These are phyloP conservation scores for Lactuca saligna DNA, from an alignment of 129 eudicot species.

Conservation along the genomic window DNA sequence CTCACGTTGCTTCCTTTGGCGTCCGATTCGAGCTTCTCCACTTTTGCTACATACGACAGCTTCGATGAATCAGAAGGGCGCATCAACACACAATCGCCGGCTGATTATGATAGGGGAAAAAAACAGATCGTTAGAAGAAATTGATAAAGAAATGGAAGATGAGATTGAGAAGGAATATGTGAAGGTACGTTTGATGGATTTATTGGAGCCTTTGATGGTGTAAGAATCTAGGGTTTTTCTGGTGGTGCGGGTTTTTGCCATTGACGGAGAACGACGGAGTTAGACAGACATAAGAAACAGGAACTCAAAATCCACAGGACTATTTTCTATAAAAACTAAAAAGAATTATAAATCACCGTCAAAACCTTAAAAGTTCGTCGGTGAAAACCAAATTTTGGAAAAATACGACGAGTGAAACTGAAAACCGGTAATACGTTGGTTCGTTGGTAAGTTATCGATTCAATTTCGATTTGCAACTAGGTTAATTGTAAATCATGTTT, in stretches of 20 bases:
- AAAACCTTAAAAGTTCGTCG: background rate
- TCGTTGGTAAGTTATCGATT: background rate
- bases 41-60: conserved; percentile 77
- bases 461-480: background rate
- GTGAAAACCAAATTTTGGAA: background rate
- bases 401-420: background rate
- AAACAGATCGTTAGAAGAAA: background rate
- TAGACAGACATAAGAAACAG: conserved; percentile 4
- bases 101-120: conserved; percentile 28
- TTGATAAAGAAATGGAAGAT: background rate
- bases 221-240: conserved; percentile 72
- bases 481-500: too few species aligned
- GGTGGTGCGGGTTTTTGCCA: conserved; percentile 69
- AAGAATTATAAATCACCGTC: background rate
- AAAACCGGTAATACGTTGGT: background rate
- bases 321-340: background rate
- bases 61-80: conserved; percentile 73
- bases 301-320: background rate
- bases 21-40: conserved; percentile 73
- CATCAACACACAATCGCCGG: conserved; percentile 91
- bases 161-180: background rate
- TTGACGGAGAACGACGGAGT: conserved; percentile 27
- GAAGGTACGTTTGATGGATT: conserved; percentile 57
- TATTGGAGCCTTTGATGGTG: conserved; percentile 58
- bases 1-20: conserved; percentile 60